Percentiles rank a stretch among this genome's conserved stretches.
phyloP scores from a whole-genome alignment of 2,329 filamentous ascomycete species.

The Fusarium sp. region DNA sequence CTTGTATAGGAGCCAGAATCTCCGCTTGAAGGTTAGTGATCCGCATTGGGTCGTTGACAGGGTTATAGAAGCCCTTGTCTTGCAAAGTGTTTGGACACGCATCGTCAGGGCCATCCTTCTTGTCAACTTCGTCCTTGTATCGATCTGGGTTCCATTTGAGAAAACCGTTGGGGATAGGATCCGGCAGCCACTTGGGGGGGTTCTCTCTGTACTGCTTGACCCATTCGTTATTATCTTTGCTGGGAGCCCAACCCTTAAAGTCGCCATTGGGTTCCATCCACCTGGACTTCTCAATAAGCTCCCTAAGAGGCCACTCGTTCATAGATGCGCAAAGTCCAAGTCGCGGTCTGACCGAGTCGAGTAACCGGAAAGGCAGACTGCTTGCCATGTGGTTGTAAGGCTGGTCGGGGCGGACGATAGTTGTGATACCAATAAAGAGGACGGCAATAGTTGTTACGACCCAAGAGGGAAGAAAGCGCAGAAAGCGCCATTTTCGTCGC shows the following conservation, averaged over 20 bases:
- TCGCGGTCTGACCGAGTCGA: conserved; percentile 43
- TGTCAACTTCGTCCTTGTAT: conserved; percentile 27
- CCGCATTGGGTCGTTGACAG: conserved; percentile 58
- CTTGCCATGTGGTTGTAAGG: conserved; percentile 53
- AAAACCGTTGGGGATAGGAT: conserved; percentile 48
- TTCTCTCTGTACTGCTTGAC: conserved; percentile 46
- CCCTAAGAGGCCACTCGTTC: conserved; percentile 51
- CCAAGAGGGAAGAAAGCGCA: conserved; percentile 35
- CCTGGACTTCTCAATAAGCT: conserved; percentile 42
- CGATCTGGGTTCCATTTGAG: conserved; percentile 48
- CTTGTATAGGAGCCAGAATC: conserved; percentile 49
- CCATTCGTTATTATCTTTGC: conserved; percentile 42
- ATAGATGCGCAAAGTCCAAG: conserved; percentile 42
- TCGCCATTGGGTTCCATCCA: conserved; percentile 48
- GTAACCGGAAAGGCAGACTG: conserved; percentile 50
- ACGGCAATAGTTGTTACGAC: conserved; percentile 23
- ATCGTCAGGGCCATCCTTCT: conserved; percentile 46
- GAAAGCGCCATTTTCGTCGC: conserved; percentile 21
- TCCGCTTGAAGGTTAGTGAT: conserved; percentile 57
- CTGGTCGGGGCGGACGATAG: conserved; percentile 45
- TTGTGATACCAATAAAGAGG: conserved; percentile 42
- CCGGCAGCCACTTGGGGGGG: conserved; percentile 50
- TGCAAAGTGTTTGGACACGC: conserved; percentile 29
- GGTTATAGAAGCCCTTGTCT: conserved; percentile 52
- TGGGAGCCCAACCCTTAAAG: conserved; percentile 56